phyloP scores from a whole-genome alignment of 352 stramenopile species.

The Phytophthora megakarya region DNA sequence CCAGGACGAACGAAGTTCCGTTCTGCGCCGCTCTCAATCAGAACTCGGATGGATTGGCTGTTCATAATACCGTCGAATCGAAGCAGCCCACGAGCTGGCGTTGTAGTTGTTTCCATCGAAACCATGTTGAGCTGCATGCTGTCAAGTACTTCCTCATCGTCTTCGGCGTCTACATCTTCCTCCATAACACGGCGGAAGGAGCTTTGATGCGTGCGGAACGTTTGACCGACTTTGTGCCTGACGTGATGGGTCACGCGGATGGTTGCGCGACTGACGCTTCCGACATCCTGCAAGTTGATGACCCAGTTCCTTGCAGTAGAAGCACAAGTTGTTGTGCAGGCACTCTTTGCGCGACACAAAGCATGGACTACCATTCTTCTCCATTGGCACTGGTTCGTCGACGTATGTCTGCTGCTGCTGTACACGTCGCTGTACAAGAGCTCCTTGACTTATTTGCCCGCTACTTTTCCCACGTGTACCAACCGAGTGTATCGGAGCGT shows the following conservation, averaged over 20 bases:
- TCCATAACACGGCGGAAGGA: conserved; percentile 1
- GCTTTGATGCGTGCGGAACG: neutral
- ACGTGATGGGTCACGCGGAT: neutral
- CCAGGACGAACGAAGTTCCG: neutral
- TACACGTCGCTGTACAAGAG: neutral
- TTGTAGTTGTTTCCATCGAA: neutral
- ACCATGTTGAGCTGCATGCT: neutral
- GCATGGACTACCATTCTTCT: too few relatives aligned
- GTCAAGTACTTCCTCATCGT: neutral
- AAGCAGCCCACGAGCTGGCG: neutral
- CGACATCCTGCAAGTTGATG: neutral
- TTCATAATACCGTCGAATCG: conserved; percentile 8
- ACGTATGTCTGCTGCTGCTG: neutral
- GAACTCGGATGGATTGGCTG: neutral
- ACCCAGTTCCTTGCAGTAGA: conserved; percentile 17
- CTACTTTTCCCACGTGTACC: neutral
- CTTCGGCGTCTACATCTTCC: neutral
- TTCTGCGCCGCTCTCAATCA: conserved; percentile 13
- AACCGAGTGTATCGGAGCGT: neutral
- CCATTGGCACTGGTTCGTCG: neutral
- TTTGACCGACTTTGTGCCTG: neutral
- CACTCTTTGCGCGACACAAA: too few relatives aligned
- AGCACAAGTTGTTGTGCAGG: neutral
- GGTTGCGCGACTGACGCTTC: neutral
- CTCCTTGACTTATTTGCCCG: neutral